Percentiles rank a stretch among this genome's conserved stretches.
Evolutionary conservation across 1,284 basidiomycete species (phyloP).

Genomic region (Golubevia pallescens): DNA sequence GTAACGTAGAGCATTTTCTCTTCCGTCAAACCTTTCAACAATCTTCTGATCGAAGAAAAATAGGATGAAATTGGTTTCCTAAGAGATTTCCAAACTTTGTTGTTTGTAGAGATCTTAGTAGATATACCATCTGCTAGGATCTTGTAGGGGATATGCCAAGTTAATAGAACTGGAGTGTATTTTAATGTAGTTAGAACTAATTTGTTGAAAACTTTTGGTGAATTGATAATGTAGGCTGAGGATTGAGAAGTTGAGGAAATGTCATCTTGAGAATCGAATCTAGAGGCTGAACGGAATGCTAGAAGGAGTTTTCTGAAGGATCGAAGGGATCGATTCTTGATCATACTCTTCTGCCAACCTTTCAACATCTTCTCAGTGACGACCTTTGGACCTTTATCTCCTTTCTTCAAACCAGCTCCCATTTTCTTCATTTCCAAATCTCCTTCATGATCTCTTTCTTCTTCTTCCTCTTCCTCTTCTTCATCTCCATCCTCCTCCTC

Average conservation of each 20-base stretch:
- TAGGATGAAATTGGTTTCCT: slow-evolving; percentile 83
- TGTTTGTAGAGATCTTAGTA: slow-evolving; percentile 72
- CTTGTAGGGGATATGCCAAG: slow-evolving; percentile 87
- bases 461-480: slow-evolving; percentile 30
- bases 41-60: slow-evolving; percentile 47
- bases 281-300: slow-evolving; percentile 77
- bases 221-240: slow-evolving; percentile 83
- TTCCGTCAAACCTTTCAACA: slow-evolving; percentile 51
- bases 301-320: slow-evolving; percentile 83
- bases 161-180: slow-evolving; percentile 88
- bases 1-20: slow-evolving; percentile 72
- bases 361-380: slow-evolving; percentile 78
- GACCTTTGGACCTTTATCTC: slow-evolving; percentile 34
- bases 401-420: slow-evolving; percentile 4
- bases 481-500: slow-evolving; percentile 20
- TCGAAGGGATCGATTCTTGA: slow-evolving; percentile 85
- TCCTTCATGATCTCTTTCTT: too few species aligned
- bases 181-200: slow-evolving; percentile 83
- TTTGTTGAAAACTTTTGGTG: slow-evolving; percentile 79
- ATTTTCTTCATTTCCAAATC: too few species aligned
- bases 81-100: slow-evolving; percentile 70
- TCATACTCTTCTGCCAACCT: slow-evolving; percentile 86
- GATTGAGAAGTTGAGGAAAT: slow-evolving; percentile 38
- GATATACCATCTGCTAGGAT: too few species aligned
- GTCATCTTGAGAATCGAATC: too few species aligned